Conservation (phyloP, 2,329 filamentous ascomycete species). For the Trichophyton benhamiae region DNA sequence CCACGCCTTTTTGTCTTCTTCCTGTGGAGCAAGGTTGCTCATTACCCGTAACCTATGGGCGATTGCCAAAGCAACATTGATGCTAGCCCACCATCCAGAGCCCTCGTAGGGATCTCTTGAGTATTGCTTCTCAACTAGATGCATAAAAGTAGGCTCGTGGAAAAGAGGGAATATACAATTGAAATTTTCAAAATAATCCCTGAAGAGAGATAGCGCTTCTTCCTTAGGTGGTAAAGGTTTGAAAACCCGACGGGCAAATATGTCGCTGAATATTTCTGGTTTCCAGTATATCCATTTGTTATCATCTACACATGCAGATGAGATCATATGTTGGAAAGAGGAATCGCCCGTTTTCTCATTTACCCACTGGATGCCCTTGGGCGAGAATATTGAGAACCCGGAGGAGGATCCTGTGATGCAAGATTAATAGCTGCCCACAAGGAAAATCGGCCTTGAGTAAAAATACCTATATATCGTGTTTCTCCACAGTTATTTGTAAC, state of each 20-base stretch:
- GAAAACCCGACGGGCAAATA: slow-evolving; percentile 78
- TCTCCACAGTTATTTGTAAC: slow-evolving; percentile 92
- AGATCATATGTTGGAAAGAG: slow-evolving; percentile 91
- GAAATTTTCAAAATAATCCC: slow-evolving; percentile 96
- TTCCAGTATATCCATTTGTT: slow-evolving; percentile 98
- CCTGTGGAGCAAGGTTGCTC: slow-evolving; percentile 80
- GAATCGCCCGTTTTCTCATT: slow-evolving; percentile 94
- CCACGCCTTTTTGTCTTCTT: slow-evolving; percentile 92
- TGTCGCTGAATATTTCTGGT: slow-evolving; percentile 87
- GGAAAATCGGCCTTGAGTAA: background rate
- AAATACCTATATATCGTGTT: slow-evolving; percentile 81
- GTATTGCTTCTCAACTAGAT: slow-evolving; percentile 87
- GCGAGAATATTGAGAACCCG: slow-evolving; percentile 96
- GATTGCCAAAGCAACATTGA: slow-evolving; percentile 90
- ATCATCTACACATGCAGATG: slow-evolving; percentile 77
- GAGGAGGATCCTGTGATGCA: slow-evolving; percentile 71
- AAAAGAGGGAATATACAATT: slow-evolving; percentile 98
- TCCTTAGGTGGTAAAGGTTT: slow-evolving; percentile 69
- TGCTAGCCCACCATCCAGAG: slow-evolving; percentile 95
- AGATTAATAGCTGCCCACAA: background rate
- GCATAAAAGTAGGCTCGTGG: slow-evolving; percentile 97
- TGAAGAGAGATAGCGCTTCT: slow-evolving; percentile 77
- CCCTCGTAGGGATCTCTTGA: slow-evolving; percentile 85
- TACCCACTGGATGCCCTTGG: slow-evolving; percentile 96
- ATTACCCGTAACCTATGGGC: slow-evolving; percentile 85